These are phyloP conservation scores for Scolecobasidium constrictum DNA, from an alignment of 2,329 filamentous ascomycete genomes.

Conservation along the genomic window DNA sequence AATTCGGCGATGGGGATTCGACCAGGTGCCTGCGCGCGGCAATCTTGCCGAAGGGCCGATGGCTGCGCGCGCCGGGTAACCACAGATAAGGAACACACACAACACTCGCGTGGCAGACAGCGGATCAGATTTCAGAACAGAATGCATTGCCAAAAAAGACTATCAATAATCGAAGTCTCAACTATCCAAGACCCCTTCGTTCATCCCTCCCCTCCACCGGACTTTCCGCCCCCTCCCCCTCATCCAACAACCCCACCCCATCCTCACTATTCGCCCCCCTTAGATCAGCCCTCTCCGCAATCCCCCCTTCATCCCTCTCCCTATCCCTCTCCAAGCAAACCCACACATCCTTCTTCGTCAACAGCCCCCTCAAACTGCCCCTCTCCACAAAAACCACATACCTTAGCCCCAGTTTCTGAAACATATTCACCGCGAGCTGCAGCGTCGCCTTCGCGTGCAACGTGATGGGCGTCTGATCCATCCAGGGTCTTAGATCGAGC, in stretches of 20 bases:
- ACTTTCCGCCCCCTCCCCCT: not conserved
- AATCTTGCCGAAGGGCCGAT: too few species aligned
- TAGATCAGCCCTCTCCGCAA: not conserved
- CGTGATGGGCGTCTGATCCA: constrained; percentile 96
- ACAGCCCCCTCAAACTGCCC: constrained; percentile 68
- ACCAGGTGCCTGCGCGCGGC: too few species aligned
- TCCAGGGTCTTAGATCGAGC: constrained; percentile 89
- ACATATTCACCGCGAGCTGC: constrained; percentile 81
- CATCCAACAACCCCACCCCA: not conserved
- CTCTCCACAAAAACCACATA: constrained; percentile 82
- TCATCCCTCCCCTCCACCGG: not conserved
- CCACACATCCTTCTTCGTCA: constrained; percentile 98
- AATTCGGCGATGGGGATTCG: too few species aligned
- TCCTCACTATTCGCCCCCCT: not conserved
- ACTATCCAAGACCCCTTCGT: too few species aligned
- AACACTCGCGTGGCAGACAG: too few species aligned
- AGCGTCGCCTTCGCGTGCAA: constrained; percentile 66
- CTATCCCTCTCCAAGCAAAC: constrained; percentile 61
- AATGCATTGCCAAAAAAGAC: too few species aligned
- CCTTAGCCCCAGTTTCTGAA: constrained; percentile 83
- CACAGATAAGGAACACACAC: too few species aligned
- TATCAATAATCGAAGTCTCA: too few species aligned
- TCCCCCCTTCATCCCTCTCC: constrained; percentile 2
- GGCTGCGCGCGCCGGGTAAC: too few species aligned
- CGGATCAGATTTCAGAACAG: too few species aligned